Base-by-base conservation (phyloP, 2,329 filamentous ascomycete species). In the Colletotrichum orchidophilum region DNA sequence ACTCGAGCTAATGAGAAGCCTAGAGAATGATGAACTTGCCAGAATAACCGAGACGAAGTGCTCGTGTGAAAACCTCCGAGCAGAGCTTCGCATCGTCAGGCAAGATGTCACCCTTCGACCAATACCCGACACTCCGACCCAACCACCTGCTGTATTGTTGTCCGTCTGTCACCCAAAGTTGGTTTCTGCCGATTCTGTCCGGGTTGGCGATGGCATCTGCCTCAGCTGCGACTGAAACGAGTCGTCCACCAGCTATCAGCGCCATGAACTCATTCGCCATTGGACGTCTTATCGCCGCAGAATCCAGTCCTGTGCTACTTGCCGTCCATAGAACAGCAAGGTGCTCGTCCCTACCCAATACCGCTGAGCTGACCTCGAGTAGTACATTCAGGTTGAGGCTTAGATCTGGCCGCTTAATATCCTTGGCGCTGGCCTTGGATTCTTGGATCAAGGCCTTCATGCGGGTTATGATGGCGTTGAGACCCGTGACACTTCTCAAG, bases 381-480 rank as follows among this genome's bases (percentile, higher is more conserved):
- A 85, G 76, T 3, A 84, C 82, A 0, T 74, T 75, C 1, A 89
- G 73, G 67, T 87, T 85, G 27, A 88, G 80, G 5, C 78, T 72
- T 3, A 84, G 63, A 66, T 86, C 83, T 0, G 83, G 80, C 7
- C 83, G 78, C 70, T 83, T 84, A 0, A 80, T 58, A 27, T 79
- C 80, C 64, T 81, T 78, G 1, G 77, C 72, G 9, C 81, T 80
- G 0, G 80, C 74, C 62, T 84, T 87, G 13, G 82, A 82, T 72
- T 88, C 85, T 58, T 86, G 84, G 8, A 91, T 86, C 21, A 94
- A 82, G 24, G 87, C 85, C 70, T 89, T 90, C 33, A 97, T 82
- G 63, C 92, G 90, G n/a, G 91, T 86, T 11, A 95, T 79, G 31
- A 95, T 78, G n/a, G 93, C 92, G 72, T 94, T 96, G 35, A 97